These are phyloP conservation scores for Acacia concinna DNA, from an alignment of 331 rosid species.

Conservation along the genomic window DNA sequence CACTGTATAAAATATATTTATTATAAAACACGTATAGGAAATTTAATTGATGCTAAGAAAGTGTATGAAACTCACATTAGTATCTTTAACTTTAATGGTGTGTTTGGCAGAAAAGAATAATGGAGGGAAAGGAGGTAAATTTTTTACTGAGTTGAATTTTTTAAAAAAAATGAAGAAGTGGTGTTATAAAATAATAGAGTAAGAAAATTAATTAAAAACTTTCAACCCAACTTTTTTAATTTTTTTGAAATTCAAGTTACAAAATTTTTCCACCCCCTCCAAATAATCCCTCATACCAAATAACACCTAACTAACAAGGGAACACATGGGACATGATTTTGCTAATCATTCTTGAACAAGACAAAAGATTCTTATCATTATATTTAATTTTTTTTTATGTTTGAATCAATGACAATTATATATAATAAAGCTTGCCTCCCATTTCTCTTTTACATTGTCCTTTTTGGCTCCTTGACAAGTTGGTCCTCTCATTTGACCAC, in stretches of 20 bases:
- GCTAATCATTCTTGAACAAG: slow-evolving; percentile 26
- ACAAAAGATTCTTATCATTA: slow-evolving; percentile 14
- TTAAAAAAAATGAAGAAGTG: too few species aligned
- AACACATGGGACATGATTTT: slow-evolving; percentile 9
- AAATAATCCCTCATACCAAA: too few species aligned
- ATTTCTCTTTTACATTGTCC: not conserved
- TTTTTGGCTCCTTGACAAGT: not conserved
- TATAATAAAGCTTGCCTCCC: not conserved
- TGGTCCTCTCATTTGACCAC: not conserved
- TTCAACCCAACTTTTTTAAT: too few species aligned
- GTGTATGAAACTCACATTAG: not conserved
- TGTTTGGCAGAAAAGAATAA: too few species aligned
- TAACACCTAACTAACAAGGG: not conserved
- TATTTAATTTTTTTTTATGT: not conserved
- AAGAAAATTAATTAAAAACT: too few species aligned
- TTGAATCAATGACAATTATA: not conserved
- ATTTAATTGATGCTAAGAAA: not conserved
- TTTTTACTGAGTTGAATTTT: too few species aligned
- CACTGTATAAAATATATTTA: not conserved
- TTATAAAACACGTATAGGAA: not conserved
- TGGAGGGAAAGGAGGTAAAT: too few species aligned
- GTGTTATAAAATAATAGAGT: too few species aligned
- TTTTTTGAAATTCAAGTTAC: too few species aligned
- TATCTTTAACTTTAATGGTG: not conserved
- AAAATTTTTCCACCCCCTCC: too few species aligned